These are phyloP conservation scores for Catharanthus roseus DNA, from an alignment of 257 asterid genomes.

Conservation along the genomic window DNA sequence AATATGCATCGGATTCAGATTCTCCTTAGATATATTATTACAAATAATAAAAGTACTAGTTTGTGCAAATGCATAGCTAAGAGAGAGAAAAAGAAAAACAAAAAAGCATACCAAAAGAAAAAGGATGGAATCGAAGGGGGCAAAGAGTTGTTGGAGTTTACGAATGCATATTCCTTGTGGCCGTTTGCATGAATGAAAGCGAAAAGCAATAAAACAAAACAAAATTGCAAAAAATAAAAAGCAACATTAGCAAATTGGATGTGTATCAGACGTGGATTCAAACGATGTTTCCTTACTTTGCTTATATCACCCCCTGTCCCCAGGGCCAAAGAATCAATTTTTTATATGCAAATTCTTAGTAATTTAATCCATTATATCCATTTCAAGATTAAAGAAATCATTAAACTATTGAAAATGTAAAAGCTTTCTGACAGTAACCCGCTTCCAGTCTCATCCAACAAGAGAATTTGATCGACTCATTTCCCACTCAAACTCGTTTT, in stretches of 20 bases:
- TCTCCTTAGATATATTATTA: slow-evolving; percentile 31
- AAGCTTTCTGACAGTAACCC: slow-evolving; percentile 15
- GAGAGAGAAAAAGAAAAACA: slow-evolving; percentile 7
- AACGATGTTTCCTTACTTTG: slow-evolving; percentile 46
- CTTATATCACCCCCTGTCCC: slow-evolving; percentile 47
- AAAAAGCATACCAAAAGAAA: neutral
- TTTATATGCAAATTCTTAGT: neutral
- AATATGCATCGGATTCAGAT: slow-evolving; percentile 77
- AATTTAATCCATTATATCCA: slow-evolving; percentile 22
- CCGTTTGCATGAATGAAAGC: slow-evolving; percentile 39
- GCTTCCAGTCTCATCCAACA: slow-evolving; percentile 5
- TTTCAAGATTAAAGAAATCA: slow-evolving; percentile 26
- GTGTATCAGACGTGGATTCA: slow-evolving; percentile 67
- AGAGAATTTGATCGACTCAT: slow-evolving; percentile 24
- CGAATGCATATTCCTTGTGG: slow-evolving; percentile 30
- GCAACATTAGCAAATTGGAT: slow-evolving; percentile 14
- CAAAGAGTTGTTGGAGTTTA: slow-evolving; percentile 41
- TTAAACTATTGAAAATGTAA: slow-evolving; percentile 28
- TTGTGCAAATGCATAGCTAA: slow-evolving; percentile 1
- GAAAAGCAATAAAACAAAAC: slow-evolving; percentile 1
- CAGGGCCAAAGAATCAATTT: slow-evolving; percentile 8
- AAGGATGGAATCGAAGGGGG: neutral
- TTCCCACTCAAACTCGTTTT: slow-evolving; percentile 18
- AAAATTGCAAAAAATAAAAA: neutral
- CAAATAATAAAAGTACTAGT: slow-evolving; percentile 3